Conservation (phyloP, 192 early-diverging fungal genomes). For the Globomyces pollinis-pini region DNA sequence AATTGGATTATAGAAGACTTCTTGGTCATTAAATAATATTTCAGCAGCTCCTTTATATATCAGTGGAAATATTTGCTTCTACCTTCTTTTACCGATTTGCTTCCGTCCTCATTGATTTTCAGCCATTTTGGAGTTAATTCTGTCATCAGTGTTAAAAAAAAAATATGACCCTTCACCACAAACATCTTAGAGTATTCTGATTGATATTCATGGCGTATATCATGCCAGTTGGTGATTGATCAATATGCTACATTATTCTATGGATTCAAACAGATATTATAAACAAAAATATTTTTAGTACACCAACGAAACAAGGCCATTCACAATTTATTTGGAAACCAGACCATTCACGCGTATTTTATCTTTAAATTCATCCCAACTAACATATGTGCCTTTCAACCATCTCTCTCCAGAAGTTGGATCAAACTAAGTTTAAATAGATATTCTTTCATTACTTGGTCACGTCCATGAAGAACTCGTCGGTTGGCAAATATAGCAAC, state of each 20-base stretch:
- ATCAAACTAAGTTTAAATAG: too few species aligned
- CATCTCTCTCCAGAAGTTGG: slow-evolving; percentile 60
- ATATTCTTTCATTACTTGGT: too few species aligned
- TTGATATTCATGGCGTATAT: too few species aligned
- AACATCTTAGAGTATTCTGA: too few species aligned
- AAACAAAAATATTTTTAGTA: too few species aligned
- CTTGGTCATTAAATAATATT: slow-evolving; percentile 44
- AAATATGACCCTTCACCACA: too few species aligned
- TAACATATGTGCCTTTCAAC: slow-evolving; percentile 61
- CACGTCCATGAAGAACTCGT: slow-evolving; percentile 70
- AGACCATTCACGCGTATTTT: too few species aligned
- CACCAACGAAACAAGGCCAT: too few species aligned
- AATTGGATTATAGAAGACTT: slow-evolving; percentile 99
- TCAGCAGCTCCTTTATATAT: slow-evolving; percentile 27
- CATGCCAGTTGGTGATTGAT: too few species aligned
- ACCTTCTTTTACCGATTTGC: slow-evolving; percentile 2
- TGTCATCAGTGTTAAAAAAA: not conserved
- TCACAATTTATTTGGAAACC: too few species aligned
- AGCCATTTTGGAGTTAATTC: not conserved
- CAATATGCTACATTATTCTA: too few species aligned
- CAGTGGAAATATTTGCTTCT: not conserved
- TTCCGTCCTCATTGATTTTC: not conserved
- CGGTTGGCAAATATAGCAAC: slow-evolving; percentile 72
- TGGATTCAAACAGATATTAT: too few species aligned
- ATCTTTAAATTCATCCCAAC: slow-evolving; percentile 50